A percentile compares a stretch with the other conserved stretches of the same genome.
phyloP scores from a whole-genome alignment of 345 rosid genomes.

The Citrus hindsii region DNA sequence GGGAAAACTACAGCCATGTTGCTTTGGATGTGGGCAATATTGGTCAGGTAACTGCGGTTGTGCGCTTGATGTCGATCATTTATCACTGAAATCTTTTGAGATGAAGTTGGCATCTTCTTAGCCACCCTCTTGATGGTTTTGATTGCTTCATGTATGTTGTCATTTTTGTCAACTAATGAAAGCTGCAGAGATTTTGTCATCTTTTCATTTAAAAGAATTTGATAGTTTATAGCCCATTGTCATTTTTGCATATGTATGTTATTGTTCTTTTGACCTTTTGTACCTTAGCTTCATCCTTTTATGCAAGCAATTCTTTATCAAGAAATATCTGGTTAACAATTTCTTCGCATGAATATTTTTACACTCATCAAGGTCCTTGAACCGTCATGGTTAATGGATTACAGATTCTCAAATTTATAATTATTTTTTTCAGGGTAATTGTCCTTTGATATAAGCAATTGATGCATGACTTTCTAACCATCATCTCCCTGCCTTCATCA shows the following conservation, averaged over 20 bases:
- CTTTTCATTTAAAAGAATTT: neutral
- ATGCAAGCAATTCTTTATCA: neutral
- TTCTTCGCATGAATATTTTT: neutral
- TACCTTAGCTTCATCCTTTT: neutral
- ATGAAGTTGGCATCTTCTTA: neutral
- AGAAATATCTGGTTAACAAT: neutral
- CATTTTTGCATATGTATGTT: neutral
- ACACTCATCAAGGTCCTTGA: neutral
- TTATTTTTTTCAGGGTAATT: neutral
- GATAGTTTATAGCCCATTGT: neutral
- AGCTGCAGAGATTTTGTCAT: neutral
- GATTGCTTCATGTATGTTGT: neutral
- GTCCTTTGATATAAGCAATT: neutral
- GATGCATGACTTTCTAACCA: neutral
- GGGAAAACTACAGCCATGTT: conserved; percentile 86
- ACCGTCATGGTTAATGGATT: neutral
- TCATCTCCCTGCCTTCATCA: neutral
- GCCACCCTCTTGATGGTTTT: neutral
- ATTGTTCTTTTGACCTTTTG: neutral
- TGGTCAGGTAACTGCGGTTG: conserved; percentile 54
- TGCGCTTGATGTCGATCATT: conserved; percentile 17
- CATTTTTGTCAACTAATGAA: neutral
- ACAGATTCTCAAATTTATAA: neutral
- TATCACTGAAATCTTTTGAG: neutral
- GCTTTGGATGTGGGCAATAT: conserved; percentile 86